Evolutionary conservation across 164 flowering plant genomes (phyloP), one percentile per base, ranked within the genome.

Genomic region (Vitis riparia): DNA sequence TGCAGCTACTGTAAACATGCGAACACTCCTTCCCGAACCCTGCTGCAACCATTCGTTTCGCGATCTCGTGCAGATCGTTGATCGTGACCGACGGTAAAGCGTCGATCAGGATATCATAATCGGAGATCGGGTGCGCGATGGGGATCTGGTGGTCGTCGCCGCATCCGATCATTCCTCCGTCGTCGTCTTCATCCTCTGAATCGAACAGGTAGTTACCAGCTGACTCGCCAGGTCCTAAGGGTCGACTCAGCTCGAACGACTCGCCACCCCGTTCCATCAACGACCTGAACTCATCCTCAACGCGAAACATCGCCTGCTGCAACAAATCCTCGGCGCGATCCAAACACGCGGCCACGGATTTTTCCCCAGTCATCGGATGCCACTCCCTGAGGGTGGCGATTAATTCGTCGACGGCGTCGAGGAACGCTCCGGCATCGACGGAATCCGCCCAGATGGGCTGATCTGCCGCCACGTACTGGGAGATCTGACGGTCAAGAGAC

Each of bases 21-120:
- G 91, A 83, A 73, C 97, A 90, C 80, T 91, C 98, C 70, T 89
- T 88, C 3, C 68, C 89, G 60, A 84, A 93, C 27, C 93, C 92
- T 0, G 90, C 93, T 0, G 82, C 82, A 49, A 89, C 95, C 99
- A 93, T 96, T 19, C 97, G 79, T 84, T 86, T 91, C 58, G 92
- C 93, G 48, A 96, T 96, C 74, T 89, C 94, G 69, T 89, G 90
- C 8, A 96, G 78, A 53, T 93, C 98, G 51, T 76, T 74, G 44
- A 95, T 78, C 7, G 88, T 83, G 0, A 83, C 87, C 12, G 92
- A 71, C 19, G 99, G 97, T 6, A 95, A 77, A 16, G 97, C 93
- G 62, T 95, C 99, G 70, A 95, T 90, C 19, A 91, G 68, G 62
- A 91, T 67, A 62, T 89, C 89, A 69, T 83, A 95, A 60, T 87